Base-by-base conservation (phyloP, 2,329 filamentous ascomycete species). In the Fonsecaea pedrosoi region DNA sequence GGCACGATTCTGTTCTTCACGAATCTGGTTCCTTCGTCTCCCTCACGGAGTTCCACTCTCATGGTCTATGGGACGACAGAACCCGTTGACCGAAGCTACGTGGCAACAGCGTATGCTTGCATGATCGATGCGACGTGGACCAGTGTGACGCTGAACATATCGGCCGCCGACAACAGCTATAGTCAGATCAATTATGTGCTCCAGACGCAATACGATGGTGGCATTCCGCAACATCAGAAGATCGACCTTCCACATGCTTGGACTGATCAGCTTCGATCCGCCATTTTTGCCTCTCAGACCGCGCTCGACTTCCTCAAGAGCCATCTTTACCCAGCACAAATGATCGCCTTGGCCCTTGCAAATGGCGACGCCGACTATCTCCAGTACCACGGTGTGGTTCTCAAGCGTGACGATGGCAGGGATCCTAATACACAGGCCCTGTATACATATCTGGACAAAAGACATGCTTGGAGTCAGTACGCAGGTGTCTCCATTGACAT, bases 111-210 rank as follows among this genome's bases (percentile, higher is more conserved):
- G 21, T 48, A 21, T 9, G 42, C 42, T 48, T 48, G 42, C 42
- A 25, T 48, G 42, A 48, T 48, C 42, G 42, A 48, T 48, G 42
- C 42, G 42, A 48, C 42, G 42, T 48, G 42, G 42, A 48, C 42
- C 18, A 48, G 18, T 48, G 42, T 48, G 7, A 48, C 42, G 42
- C 42, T 48, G 7, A 48, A 48, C 10, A 12, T 18, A 48, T 48
- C 42, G 7, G 42, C 42, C n/a, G 42, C n/a, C 42, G 42, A 48
- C 42, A 48, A n/a, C 42, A 48, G 42, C 42, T 48, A 48, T 25
- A 48, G 18, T 48, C 42, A 48, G 8, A 10, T 48, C 42, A 48
- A 48, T 9, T 48, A 25, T 18, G 42, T 48, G 8, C 42, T 48
- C 42, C n/a, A 48, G n/a, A 10, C 18, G 3, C 42, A 48, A 1